Percentiles rank a stretch among this genome's conserved stretches.
Evolutionary conservation across 1,284 basidiomycete species (phyloP).

Genomic region (Singerocomus inundabilis): DNA sequence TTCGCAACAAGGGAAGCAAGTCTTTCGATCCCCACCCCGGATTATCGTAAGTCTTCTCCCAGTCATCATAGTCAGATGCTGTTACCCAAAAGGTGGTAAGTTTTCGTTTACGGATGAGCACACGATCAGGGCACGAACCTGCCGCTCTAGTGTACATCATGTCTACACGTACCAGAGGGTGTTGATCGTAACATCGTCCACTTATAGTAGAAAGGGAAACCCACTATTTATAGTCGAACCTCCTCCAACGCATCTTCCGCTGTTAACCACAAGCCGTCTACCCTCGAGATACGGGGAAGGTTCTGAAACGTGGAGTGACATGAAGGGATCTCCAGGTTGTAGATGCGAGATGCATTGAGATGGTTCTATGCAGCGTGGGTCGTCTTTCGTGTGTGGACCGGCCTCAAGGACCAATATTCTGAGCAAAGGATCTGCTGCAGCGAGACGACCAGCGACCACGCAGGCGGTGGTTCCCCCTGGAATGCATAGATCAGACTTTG

Average conservation of each 20-base stretch:
- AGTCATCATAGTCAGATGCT: conserved; percentile 57
- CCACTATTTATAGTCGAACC: conserved; percentile 58
- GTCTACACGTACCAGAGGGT: conserved; percentile 35
- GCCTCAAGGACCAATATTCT: conserved; percentile 44
- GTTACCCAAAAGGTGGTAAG: conserved; percentile 9
- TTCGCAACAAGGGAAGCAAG: conserved; percentile 48
- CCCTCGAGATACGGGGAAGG: conserved; percentile 44
- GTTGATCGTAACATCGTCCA: background rate
- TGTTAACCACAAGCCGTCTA: conserved; percentile 42
- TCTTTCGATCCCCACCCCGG: conserved; percentile 51
- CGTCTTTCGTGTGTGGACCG: conserved; percentile 36
- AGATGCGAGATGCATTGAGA: conserved; percentile 32
- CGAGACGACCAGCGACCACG: conserved; percentile 43
- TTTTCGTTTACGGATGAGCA: background rate
- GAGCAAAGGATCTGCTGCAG: conserved; percentile 39
- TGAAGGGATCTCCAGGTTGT: conserved; percentile 30
- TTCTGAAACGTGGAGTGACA: conserved; percentile 42
- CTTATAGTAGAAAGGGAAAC: conserved; percentile 15
- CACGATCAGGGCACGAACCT: conserved; percentile 6
- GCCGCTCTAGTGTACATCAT: conserved; percentile 51
- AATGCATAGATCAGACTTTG: background rate
- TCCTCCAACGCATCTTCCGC: conserved; percentile 55
- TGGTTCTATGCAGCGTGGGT: conserved; percentile 33
- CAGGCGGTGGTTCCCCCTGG: conserved; percentile 44
- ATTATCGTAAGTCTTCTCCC: conserved; percentile 47